These are phyloP conservation scores for Populus pruinosa DNA, from an alignment of 345 rosid genomes.

Conservation along the genomic window DNA sequence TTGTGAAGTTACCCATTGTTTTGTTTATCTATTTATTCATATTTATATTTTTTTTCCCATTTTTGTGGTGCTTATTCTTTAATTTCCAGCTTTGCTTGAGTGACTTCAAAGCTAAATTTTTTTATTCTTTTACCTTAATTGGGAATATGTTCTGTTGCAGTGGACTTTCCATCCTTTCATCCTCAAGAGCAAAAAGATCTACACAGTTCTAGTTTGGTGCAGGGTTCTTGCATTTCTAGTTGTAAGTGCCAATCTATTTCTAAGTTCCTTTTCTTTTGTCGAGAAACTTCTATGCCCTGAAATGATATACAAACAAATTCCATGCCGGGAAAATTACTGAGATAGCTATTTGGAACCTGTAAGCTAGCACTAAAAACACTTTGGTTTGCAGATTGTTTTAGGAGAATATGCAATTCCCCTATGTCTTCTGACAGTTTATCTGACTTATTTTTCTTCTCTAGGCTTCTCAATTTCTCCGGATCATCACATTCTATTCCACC, in stretches of 20 bases:
- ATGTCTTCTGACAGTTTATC: conserved; percentile 14
- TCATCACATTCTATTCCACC: conserved; percentile 87
- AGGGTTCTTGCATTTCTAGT: conserved; percentile 92
- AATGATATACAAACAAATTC: background rate
- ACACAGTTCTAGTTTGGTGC: conserved; percentile 96
- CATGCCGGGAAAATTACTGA: background rate
- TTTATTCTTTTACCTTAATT: background rate
- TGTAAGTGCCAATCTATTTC: conserved; percentile 48
- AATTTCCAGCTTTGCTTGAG: background rate
- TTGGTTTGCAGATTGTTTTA: background rate
- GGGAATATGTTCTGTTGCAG: conserved; percentile 43
- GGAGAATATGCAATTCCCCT: background rate
- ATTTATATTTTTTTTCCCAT: background rate
- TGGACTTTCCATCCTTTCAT: conserved; percentile 99
- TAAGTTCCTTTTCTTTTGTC: background rate
- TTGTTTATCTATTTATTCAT: background rate
- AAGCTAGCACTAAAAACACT: background rate
- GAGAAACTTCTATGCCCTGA: background rate
- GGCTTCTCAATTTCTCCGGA: conserved; percentile 86
- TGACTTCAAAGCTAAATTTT: background rate
- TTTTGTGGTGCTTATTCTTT: background rate
- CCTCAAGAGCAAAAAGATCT: conserved; percentile 89
- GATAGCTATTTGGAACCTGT: background rate
- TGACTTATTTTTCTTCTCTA: conserved; percentile 24
- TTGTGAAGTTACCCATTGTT: background rate